Evolutionary conservation across 176 grass and related monocot species (phyloP), one percentile per base, ranked within the genome.

Genomic region (Chloris gayana): DNA sequence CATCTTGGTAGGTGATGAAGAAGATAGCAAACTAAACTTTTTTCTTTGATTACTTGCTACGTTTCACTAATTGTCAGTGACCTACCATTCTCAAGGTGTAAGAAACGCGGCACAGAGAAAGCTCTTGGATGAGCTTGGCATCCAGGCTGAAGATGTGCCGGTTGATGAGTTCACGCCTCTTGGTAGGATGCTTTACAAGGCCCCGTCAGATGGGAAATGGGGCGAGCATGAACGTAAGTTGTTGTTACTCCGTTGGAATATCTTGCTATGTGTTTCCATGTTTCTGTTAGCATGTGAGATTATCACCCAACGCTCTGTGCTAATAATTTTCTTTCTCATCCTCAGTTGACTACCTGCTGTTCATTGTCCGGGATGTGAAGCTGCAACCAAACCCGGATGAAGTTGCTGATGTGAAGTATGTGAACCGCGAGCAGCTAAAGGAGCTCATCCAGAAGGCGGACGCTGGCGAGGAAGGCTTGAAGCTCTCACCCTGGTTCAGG

Each of bases 61-160:
- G 1, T 56, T 70, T 60, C 44, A n/a, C 14, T 85, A 77, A 47
- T 1, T 5, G 5, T 31, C 59, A 30, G 72, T 26, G 79, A 45
- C 31, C 2, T 38, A 53, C 74, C 32, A 13, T 41, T 71, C 13
- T 85, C 33, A 76, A 98, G 96, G 96, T 56, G 88, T 86, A n/a
- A 93, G 93, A 83, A 98, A 98, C 82, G 92, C 92, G 63, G 96
- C 96, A 54, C 92, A 95, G 85, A 90, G 92, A 80, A 98, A 98
- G 82, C 84, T 98, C 30, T 78, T 89, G 44, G 96, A 98, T 88
- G 96, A 98, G 56, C 79, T 95, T 64, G 92, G 96, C 61, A 98
- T 98, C 74, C 84, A 86, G 7, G 81, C 86, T 70, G 88, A 93
- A 79, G 96, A 95, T 12, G 74, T 93, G 14, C 96, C 96, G 21